Evolutionary conservation across 129 eudicot genomes (phyloP).

Genomic region (Smallanthus sonchifolius): DNA sequence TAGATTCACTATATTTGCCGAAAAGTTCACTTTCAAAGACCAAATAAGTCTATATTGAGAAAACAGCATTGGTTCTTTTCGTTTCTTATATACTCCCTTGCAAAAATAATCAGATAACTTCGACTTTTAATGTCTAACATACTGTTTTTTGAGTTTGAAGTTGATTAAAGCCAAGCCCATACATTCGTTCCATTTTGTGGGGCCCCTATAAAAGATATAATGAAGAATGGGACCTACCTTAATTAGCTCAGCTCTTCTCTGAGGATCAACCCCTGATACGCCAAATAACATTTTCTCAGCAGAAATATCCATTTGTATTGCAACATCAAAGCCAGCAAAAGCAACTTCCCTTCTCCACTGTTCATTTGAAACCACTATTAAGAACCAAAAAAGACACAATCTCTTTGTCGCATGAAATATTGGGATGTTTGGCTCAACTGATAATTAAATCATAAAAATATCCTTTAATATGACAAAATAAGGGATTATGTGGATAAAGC

Average conservation of each 20-base stretch:
- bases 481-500: no score
- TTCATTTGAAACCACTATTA: slow-evolving; percentile 6
- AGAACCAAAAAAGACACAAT: slow-evolving; percentile 5
- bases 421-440: neutral
- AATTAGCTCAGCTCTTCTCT: slow-evolving; percentile 75
- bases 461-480: no score
- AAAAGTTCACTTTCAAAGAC: no score
- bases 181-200: neutral
- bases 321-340: slow-evolving; percentile 97
- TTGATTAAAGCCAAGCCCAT: neutral
- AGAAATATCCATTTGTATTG: slow-evolving; percentile 96
- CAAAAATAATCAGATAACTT: neutral
- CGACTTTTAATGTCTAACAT: neutral
- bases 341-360: slow-evolving; percentile 99
- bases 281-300: slow-evolving; percentile 96
- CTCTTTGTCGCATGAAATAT: neutral
- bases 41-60: no score
- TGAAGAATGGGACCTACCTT: slow-evolving; percentile 44
- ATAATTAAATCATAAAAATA: no score
- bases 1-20: no score
- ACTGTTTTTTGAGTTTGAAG: neutral
- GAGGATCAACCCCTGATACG: slow-evolving; percentile 70
- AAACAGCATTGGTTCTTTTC: no score
- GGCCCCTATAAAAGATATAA: neutral
- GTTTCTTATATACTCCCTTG: no score